Evolutionary conservation across 169 alveolate species (phyloP).

Genomic region (Plasmodium inui): DNA sequence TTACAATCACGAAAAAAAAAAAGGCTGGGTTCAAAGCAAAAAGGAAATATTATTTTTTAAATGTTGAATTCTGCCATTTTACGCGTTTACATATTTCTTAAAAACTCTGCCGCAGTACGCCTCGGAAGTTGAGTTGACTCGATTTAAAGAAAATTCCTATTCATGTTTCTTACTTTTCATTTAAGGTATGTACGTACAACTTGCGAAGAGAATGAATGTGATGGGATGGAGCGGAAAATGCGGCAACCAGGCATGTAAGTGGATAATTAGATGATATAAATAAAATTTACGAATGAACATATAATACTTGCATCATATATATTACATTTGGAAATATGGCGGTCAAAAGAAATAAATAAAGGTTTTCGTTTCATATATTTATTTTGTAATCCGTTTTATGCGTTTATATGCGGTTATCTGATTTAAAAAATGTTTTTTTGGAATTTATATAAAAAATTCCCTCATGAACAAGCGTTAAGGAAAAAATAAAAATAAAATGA

Average conservation of each 20-base stretch:
- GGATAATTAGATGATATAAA: background rate
- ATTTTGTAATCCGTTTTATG: background rate
- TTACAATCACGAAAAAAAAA: background rate
- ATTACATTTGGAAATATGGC: background rate
- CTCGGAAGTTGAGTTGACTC: background rate
- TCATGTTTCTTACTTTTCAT: background rate
- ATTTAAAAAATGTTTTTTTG: background rate
- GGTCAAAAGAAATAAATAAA: background rate
- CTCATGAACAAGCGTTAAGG: background rate
- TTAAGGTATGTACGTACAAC: background rate
- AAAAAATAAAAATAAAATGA: background rate
- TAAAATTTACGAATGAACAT: background rate
- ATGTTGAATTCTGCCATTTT: conserved; percentile 16
- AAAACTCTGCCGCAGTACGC: background rate
- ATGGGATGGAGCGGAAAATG: background rate
- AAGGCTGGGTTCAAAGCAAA: background rate
- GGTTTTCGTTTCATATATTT: background rate
- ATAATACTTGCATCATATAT: background rate
- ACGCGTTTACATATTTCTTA: background rate
- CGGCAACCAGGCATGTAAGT: background rate
- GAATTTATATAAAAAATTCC: background rate
- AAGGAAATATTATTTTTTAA: background rate
- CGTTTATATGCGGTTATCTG: background rate
- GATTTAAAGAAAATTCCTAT: background rate
- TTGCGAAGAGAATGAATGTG: background rate